Evolutionary conservation across 306 rosid genomes (phyloP).

Genomic region (Crataegus laevigata): DNA sequence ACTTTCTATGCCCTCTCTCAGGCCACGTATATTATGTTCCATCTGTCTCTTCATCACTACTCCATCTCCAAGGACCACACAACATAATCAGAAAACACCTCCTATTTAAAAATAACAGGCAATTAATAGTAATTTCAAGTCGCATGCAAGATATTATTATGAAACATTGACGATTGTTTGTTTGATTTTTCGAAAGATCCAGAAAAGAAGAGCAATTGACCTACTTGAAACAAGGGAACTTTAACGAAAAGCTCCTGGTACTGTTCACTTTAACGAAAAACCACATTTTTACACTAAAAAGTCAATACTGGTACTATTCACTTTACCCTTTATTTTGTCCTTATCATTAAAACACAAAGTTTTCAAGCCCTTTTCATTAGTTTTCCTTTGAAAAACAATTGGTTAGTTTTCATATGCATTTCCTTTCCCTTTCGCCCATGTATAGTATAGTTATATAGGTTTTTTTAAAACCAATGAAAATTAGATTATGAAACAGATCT

Average conservation of each 20-base stretch:
- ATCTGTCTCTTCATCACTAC: background rate
- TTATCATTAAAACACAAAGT: no score
- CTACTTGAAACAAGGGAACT: no score
- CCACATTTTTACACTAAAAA: no score
- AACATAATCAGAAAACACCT: background rate
- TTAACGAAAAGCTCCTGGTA: no score
- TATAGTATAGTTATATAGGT: background rate
- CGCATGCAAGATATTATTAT: background rate
- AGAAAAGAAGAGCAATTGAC: background rate
- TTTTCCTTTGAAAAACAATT: no score
- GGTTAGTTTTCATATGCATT: background rate
- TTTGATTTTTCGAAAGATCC: background rate
- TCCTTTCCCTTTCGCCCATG: background rate
- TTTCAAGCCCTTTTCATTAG: no score
- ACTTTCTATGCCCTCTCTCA: conserved; percentile 34
- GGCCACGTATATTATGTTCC: background rate
- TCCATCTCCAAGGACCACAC: conserved; percentile 6
- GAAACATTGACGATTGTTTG: background rate
- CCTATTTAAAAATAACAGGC: background rate
- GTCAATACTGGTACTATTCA: no score
- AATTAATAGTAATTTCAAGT: background rate
- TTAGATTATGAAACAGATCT: background rate
- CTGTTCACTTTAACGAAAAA: no score
- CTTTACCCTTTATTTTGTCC: no score
- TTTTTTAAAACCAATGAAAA: background rate